Percentiles rank a stretch among this genome's conserved stretches.
Evolutionary conservation across 306 rosid genomes (phyloP).

Genomic region (Inga laurina): DNA sequence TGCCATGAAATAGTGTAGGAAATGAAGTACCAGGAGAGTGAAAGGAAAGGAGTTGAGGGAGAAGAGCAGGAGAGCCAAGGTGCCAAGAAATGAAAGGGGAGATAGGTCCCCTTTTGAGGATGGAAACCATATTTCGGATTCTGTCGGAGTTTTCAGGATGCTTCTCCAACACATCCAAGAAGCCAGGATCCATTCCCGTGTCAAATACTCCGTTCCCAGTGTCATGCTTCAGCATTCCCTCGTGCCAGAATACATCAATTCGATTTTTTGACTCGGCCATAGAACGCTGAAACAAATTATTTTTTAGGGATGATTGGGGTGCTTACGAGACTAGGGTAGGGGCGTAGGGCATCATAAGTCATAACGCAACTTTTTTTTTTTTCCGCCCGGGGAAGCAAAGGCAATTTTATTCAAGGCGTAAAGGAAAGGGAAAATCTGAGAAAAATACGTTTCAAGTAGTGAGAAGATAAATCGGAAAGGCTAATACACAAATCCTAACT

Average conservation of each 20-base stretch:
- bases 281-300: too few species aligned
- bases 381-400: too few species aligned
- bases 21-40: constrained; percentile 72
- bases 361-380: too few species aligned
- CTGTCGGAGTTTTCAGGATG: constrained; percentile 94
- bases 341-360: too few species aligned
- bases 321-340: too few species aligned
- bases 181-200: constrained; percentile 70
- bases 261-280: background rate
- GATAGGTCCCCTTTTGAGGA: constrained; percentile 77
- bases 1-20: background rate
- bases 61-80: constrained; percentile 52
- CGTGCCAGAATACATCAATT: constrained; percentile 72
- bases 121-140: constrained; percentile 75
- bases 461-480: too few species aligned
- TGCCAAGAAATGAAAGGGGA: constrained; percentile 70
- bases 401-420: too few species aligned
- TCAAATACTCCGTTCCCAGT: constrained; percentile 74
- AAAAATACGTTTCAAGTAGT: too few species aligned
- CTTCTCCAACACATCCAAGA: constrained; percentile 78
- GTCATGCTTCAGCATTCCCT: constrained; percentile 76
- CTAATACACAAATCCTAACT: too few species aligned
- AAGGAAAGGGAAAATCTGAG: too few species aligned
- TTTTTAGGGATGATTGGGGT: too few species aligned
- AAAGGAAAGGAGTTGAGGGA: constrained; percentile 60